Conservation (phyloP, 2,329 filamentous ascomycete species). For the Aspergillus chevalieri region DNA sequence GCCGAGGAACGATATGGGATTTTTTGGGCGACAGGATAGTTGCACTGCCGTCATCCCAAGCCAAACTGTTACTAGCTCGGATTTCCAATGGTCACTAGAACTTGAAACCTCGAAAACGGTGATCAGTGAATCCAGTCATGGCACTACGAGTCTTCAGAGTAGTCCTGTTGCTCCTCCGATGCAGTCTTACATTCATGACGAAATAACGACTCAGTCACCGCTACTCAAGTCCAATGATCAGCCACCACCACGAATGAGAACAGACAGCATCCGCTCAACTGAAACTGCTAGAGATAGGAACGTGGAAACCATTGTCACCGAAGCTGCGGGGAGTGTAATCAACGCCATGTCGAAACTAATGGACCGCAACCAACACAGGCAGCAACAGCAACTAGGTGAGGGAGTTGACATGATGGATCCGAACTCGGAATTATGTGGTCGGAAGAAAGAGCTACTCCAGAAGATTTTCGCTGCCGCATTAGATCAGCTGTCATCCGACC, state of each 20-base stretch:
- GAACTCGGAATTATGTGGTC: slow-evolving; percentile 18
- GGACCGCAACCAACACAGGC: slow-evolving; percentile 19
- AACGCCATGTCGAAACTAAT: slow-evolving; percentile 29
- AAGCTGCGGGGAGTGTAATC: slow-evolving; percentile 27
- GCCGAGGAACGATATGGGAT: slow-evolving; percentile 8
- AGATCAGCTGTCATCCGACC: slow-evolving; percentile 15
- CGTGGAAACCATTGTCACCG: slow-evolving; percentile 18
- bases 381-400: slow-evolving; percentile 16
- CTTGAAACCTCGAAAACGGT: slow-evolving; percentile 3
- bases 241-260: not conserved
- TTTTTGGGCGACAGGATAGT: not conserved
- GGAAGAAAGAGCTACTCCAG: slow-evolving; percentile 28
- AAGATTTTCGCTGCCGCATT: slow-evolving; percentile 25
- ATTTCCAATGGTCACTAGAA: slow-evolving; percentile 2
- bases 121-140: not conserved
- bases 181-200: not conserved
- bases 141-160: slow-evolving; percentile 2
- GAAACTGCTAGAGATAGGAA: slow-evolving; percentile 4
- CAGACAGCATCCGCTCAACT: slow-evolving; percentile 3
- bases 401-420: slow-evolving; percentile 14
- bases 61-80: not conserved
- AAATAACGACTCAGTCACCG: slow-evolving; percentile 9
- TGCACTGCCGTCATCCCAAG: slow-evolving; percentile 1
- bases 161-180: not conserved
- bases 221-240: slow-evolving; percentile 8